Evolutionary conservation across 73 alveolate species (phyloP), one percentile per base, ranked within the genome.

Genomic region (Symbiodinium pilosum): DNA sequence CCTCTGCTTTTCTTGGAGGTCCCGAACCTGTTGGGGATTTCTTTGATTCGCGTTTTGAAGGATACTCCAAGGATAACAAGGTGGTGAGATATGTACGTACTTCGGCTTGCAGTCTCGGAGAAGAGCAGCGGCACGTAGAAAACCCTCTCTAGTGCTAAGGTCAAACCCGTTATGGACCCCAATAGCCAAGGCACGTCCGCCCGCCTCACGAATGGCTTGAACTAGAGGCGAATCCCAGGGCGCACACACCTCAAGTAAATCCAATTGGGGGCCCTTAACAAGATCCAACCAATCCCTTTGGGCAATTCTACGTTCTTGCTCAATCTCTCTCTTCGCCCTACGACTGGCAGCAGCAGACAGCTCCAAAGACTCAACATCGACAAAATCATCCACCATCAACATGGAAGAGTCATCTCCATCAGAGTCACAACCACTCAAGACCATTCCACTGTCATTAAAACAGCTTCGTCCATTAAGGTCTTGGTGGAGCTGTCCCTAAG

Each of bases 401-500:
- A 47, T 14, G 14, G 59, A 6, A 47, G 6, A 6, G 14, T 14
- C 59, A 1, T 28, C 41, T 2, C 26, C 71, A 24, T 43, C 26
- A 34, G 26, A 36, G 8, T 28, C 71, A 84, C 24, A 2, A 20
- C 93, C 93, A 86, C 93, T 44, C 93, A 86, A 86, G 93, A 43
- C 83, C 40, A 20, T 51, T 54, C 34, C 39, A 36, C 51, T 21
- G 81, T 28, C 83, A 43, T 30, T 8, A 1, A 1, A 6, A 18
- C 34, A 5, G 18, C 51, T 34, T 18, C 26, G 93, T 85, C 93
- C 93, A 86, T 86, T 86, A 11, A 26, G 64, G 83, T 43, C 93
- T 86, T 86, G 93, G 93, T 86, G 93, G 93, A 51, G 93, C 93
- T 86, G 93, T 86, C 52, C 93, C 93, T 86, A 86, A 16, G 44